These are phyloP conservation scores for Barnettozyma populi DNA, from an alignment of 805 yeast species.

Conservation along the genomic window DNA sequence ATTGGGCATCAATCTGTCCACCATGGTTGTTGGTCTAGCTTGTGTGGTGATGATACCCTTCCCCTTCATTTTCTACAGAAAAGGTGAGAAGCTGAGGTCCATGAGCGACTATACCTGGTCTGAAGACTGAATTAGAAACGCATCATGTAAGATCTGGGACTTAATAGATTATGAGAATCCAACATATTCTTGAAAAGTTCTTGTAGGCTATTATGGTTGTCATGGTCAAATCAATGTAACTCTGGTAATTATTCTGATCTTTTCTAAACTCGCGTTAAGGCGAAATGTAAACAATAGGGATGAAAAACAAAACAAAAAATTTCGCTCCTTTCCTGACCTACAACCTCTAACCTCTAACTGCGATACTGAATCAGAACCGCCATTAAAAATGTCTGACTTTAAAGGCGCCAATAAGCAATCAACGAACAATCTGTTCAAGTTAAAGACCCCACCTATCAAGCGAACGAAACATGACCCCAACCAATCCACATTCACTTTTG, in stretches of 20 bases:
- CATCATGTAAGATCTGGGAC: background rate
- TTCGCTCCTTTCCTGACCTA: background rate
- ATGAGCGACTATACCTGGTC: constrained; percentile 45
- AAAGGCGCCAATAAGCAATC: background rate
- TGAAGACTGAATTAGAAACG: background rate
- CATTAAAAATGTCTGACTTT: background rate
- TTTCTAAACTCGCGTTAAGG: background rate
- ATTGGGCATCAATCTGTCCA: constrained; percentile 56
- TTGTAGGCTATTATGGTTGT: too few relatives aligned
- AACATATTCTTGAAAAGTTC: too few relatives aligned
- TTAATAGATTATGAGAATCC: too few relatives aligned
- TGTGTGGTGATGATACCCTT: constrained; percentile 46
- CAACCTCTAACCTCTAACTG: background rate
- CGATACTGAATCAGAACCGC: too few relatives aligned
- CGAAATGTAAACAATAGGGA: background rate
- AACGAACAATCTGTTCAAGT: constrained; percentile 4
- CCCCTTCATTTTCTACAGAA: constrained; percentile 47
- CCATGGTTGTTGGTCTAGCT: constrained; percentile 44
- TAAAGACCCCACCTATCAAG: constrained; percentile 4
- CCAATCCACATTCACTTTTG: constrained; percentile 8
- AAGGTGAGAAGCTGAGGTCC: constrained; percentile 39
- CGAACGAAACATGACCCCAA: constrained; percentile 1
- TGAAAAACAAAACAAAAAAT: background rate
- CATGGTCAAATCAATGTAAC: background rate
- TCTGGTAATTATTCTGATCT: background rate